These are phyloP conservation scores for Fusarium mangiferae DNA, from an alignment of 2,329 filamentous ascomycete genomes.

Conservation along the genomic window DNA sequence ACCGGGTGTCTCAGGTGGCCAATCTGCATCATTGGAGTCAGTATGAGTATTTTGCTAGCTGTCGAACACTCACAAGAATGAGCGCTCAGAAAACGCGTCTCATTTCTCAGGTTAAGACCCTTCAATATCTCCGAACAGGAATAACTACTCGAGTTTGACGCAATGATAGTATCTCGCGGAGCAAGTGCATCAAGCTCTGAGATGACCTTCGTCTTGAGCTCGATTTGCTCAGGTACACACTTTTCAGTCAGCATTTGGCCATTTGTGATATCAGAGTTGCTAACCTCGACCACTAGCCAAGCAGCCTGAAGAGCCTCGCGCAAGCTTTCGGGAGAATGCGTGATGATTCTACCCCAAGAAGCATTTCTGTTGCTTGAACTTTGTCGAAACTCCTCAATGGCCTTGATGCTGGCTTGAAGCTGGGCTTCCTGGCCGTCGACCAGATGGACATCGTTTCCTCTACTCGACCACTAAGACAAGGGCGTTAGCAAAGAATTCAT, in stretches of 20 bases:
- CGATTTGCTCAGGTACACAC: constrained; percentile 57
- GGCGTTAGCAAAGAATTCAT: neutral
- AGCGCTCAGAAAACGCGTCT: constrained; percentile 52
- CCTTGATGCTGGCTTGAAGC: constrained; percentile 42
- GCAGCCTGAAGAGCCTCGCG: constrained; percentile 31
- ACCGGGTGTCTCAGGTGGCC: constrained; percentile 48
- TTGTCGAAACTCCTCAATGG: constrained; percentile 40
- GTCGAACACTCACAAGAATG: constrained; percentile 52
- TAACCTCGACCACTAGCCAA: constrained; percentile 46
- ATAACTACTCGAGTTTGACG: constrained; percentile 60
- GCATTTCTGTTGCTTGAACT: neutral
- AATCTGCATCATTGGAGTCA: constrained; percentile 32
- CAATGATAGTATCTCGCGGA: constrained; percentile 51
- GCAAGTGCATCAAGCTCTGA: constrained; percentile 52
- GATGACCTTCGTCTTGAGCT: constrained; percentile 54
- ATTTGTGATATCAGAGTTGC: fast-evolving
- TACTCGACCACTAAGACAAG: constrained; percentile 45
- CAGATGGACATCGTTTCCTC: constrained; percentile 44
- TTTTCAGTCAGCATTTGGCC: constrained; percentile 27
- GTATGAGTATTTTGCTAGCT: neutral
- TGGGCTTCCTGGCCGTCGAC: constrained; percentile 43
- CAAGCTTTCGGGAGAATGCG: constrained; percentile 31
- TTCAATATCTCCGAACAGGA: constrained; percentile 56
- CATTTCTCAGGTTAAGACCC: constrained; percentile 48
- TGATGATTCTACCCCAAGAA: constrained; percentile 38